These are phyloP conservation scores for Metschnikowia aberdeeniae DNA, from an alignment of 805 yeast genomes.

Conservation along the genomic window DNA sequence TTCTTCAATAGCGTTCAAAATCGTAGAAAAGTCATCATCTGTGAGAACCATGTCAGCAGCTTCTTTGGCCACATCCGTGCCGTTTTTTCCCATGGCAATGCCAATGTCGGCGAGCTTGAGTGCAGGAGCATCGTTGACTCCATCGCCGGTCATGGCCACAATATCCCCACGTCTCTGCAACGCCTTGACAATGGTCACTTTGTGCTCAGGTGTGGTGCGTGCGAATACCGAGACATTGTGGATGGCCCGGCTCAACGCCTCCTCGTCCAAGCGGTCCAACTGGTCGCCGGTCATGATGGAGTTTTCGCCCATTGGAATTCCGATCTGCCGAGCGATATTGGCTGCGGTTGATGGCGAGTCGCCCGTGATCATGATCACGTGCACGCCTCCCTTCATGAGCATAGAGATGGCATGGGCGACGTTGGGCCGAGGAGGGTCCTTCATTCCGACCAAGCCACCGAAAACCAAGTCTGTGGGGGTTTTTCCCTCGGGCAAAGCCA, in stretches of 20 bases:
- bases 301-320: slow-evolving; percentile 68
- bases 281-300: slow-evolving; percentile 84
- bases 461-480: slow-evolving; percentile 52
- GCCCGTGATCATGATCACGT: slow-evolving; percentile 97
- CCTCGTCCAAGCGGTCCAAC: slow-evolving; percentile 69
- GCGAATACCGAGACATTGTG: slow-evolving; percentile 86
- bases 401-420: slow-evolving; percentile 72
- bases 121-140: slow-evolving; percentile 99
- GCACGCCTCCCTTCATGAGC: slow-evolving; percentile 88
- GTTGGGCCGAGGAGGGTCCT: slow-evolving; percentile 94
- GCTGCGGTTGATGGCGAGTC: slow-evolving; percentile 85
- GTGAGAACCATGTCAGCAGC: slow-evolving; percentile 97
- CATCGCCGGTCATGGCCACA: slow-evolving; percentile 99
- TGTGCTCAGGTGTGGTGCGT: slow-evolving; percentile 93
- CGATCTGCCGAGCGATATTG: slow-evolving; percentile 83
- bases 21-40: slow-evolving; percentile 95
- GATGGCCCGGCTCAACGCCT: slow-evolving; percentile 69
- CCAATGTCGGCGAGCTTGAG: slow-evolving; percentile 94
- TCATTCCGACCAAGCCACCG: slow-evolving; percentile 90
- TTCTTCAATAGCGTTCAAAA: slow-evolving; percentile 89
- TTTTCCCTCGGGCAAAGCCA: slow-evolving; percentile 32
- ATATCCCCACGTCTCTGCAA: slow-evolving; percentile 87
- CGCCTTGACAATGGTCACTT: slow-evolving; percentile 84
- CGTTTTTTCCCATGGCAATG: slow-evolving; percentile 88
- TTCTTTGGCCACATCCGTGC: slow-evolving; percentile 98